Evolutionary conservation across 2,329 filamentous ascomycete genomes (phyloP), one percentile per base, ranked within the genome.

Genomic region (Curvularia spicifera): DNA sequence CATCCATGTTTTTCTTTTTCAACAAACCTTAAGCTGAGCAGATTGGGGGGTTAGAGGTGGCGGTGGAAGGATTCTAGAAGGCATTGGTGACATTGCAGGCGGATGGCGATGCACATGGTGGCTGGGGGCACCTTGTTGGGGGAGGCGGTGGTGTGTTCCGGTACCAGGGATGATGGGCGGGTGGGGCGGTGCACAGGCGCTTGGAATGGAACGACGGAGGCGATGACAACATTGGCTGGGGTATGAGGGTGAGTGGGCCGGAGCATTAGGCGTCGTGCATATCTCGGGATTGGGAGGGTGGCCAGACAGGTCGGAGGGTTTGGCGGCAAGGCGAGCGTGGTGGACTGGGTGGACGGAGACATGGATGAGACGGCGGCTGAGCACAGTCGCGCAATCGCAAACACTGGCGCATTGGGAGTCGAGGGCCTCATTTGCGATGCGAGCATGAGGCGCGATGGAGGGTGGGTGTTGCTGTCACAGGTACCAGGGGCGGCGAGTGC

Each of bases 21-120:
- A n/a, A 15, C 28, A 51, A 51, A 51, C 53, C 53, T 63, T 54
- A 56, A 13, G 10, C n/a, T 2, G 33, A n/a, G 13, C 15, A 37
- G 44, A 20, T 33, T 13, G 50, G 15, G 28, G 31, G n/a, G 26
- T 8, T 15, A 29, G 37, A 18, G 55, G 55, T 44, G 22, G 28
- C 6, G 26, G n/a, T 52, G 22, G 55, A 45, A 54, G 56, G 52
- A 51, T 66, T 66, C 59, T 65, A 59, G 65, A 68, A 69, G 45
- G 37, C 24, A 31, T 15, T 44, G 56, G 60, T 59, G 45, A 54
- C 60, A 65, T 59, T 61, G 59, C 51, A 57, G 59, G 57, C 53
- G 40, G 49, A 37, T 47, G 57, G 53, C 56, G 13, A 44, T 26
- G 42, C 12, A 44, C 13, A 5, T 4, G 6, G 22, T 15, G 22